These are phyloP conservation scores for Daldinia sp. DNA, from an alignment of 2,329 filamentous ascomycete genomes.

Conservation along the genomic window DNA sequence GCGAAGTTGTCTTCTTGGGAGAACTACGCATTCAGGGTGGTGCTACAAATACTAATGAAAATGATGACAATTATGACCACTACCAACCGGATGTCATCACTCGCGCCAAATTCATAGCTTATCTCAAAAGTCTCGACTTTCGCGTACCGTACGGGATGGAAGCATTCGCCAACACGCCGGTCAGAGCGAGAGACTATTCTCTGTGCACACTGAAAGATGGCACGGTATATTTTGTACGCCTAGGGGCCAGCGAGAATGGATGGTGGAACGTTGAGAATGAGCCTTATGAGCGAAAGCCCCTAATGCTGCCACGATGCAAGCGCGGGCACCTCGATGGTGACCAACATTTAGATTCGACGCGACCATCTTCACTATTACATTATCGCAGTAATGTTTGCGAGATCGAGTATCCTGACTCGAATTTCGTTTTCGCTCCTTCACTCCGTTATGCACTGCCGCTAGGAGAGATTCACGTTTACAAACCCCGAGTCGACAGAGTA, in stretches of 20 bases:
- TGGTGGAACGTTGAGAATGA: background rate
- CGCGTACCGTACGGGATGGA: background rate
- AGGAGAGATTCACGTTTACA: constrained; percentile 10
- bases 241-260: background rate
- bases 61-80: background rate
- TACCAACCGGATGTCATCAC: constrained; percentile 1
- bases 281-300: background rate
- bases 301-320: constrained; percentile 2
- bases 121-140: constrained; percentile 15
- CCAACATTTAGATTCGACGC: background rate
- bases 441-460: background rate
- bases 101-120: background rate
- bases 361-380: background rate
- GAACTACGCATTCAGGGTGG: background rate
- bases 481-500: background rate
- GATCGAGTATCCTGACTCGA: background rate
- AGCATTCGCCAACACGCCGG: background rate
- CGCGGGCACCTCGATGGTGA: background rate
- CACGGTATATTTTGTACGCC: background rate
- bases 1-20: background rate
- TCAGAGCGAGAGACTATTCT: background rate
- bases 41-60: background rate
- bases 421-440: background rate
- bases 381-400: background rate
- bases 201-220: constrained; percentile 2